Evolutionary conservation across 2,329 filamentous ascomycete species (phyloP).

Genomic region (Epichloe festucae): DNA sequence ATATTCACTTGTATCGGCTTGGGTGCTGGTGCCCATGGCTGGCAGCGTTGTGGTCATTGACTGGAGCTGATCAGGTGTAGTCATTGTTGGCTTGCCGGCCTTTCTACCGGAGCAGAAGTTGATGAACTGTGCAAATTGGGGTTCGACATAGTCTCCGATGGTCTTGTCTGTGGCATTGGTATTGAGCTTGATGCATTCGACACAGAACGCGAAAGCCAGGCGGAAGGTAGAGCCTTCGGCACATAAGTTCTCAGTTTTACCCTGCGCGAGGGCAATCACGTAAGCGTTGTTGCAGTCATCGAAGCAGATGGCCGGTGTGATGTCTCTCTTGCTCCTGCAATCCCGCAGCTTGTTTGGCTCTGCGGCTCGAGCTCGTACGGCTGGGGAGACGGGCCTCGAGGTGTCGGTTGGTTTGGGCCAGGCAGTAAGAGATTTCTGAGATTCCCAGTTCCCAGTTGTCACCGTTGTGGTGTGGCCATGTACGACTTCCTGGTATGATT

Average conservation of each 20-base stretch:
- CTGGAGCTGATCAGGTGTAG: constrained; percentile 10
- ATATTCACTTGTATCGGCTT: constrained; percentile 12
- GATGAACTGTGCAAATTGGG: constrained; percentile 30
- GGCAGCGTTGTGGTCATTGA: constrained; percentile 12
- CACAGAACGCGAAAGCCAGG: constrained; percentile 24
- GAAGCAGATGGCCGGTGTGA: constrained; percentile 37
- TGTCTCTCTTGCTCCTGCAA: constrained; percentile 24
- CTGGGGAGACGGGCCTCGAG: neutral
- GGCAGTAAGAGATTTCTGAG: constrained; percentile 33
- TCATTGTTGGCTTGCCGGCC: constrained; percentile 8
- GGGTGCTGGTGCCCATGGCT: constrained; percentile 13
- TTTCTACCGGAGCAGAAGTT: constrained; percentile 27
- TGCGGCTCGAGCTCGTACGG: neutral
- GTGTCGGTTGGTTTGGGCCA: constrained; percentile 8
- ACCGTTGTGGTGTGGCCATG: constrained; percentile 28
- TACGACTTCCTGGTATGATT: constrained; percentile 23
- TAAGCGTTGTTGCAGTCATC: constrained; percentile 37
- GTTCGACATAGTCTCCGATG: constrained; percentile 21
- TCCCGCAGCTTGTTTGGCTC: constrained; percentile 5
- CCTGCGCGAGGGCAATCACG: constrained; percentile 35
- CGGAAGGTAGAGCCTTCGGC: constrained; percentile 26
- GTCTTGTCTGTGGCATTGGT: constrained; percentile 14
- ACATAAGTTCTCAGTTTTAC: constrained; percentile 37
- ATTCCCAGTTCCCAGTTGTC: constrained; percentile 42
- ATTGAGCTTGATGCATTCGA: constrained; percentile 25